Evolutionary conservation across 176 grass and related monocot genomes (phyloP), one percentile per base, ranked within the genome.

Genomic region (Neostapfia colusana): DNA sequence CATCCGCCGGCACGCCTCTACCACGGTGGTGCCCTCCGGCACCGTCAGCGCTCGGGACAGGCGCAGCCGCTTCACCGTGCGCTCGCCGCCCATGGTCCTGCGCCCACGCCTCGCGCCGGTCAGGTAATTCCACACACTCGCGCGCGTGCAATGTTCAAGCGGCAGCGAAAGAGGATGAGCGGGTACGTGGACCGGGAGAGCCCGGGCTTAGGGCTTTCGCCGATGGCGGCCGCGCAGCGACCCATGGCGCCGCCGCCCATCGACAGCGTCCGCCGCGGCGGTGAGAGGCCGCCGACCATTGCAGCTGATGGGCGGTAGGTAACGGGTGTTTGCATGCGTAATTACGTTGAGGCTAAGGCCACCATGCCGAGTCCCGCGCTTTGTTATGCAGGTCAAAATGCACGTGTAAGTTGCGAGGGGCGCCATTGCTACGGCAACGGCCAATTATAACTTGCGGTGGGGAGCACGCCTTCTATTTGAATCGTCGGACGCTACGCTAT

Each of bases 1-100:
- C 93, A 97, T 97, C 28, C 87, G 71, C 24, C 79, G 79, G 79
- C 89, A 97, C 17, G 79, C 90, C 85, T 97, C 93, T 46, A 86
- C 63, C 21, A 97, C 82, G 7, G 90, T 70, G 16, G 87, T 90
- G 80, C 75, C 90, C 45, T 97, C 93, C n/a, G 89, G 89, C 67
- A 97, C 65, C 58, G 93, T 97, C 65, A 97, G 82, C 35, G 87
- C 93, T 84, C 81, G 85, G 0, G 89, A 90, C 23, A 92, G 55
- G 16, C 87, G 85, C 24, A 97, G 71, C 67, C 87, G 89, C 89
- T 88, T 92, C 61, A 96, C 87, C 31, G 87, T 92, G 67, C 89
- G 84, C 60, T 97, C 87, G 8, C 86, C 55, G 42, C 87, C 79
- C 27, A 97, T 58, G 50, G 87, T 90, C 75, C 87, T 92, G 84